Base-by-base conservation (phyloP, 164 flowering plant species). In the Vitis cinerea region DNA sequence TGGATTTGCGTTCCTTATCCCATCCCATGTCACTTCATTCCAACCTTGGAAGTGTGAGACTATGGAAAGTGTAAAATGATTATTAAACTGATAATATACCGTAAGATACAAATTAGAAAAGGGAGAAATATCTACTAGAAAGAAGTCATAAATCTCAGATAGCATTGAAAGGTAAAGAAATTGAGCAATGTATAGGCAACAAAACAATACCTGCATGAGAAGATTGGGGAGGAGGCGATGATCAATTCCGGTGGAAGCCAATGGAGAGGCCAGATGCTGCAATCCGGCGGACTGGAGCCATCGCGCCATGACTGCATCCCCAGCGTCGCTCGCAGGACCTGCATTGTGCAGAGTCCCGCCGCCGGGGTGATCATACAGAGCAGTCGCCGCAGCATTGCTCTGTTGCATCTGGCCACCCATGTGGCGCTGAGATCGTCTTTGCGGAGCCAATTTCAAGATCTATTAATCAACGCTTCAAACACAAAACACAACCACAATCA, bases 361-460 rank as follows among this genome's bases (percentile, higher is more conserved):
- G 31, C 78, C 81, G 13, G 88, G 82, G 70, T 87, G 91, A 66
- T 95, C 98, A 54, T 89, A 95, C 71, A 93, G 83, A 75, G 97
- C 82, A 48, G 94, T 86, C 27, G 96, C 90, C n/a, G 97, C 92
- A 65, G 90, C 87, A 73, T 88, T 89, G 87, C 84, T 86, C 88
- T 95, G 99, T 83, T 91, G 98, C 94, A 91, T 90, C 89, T 95
- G 96, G 84, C 96, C 99, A 78, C 96, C 97, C 90, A 88, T 86
- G 88, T 82, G 97, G 93, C 97, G 94, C 95, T 87, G 91, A 29
- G 86, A 82, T 56, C 97, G 85, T 74, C 92, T 85, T 85, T 94
- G 95, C 3, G 98, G 97, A 83, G 97, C 97, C 98, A 92, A 90
- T 79, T 92, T 83, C 78, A 81, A 73, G 79, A 84, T 79, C 83